Evolutionary conservation across 2,329 filamentous ascomycete species (phyloP), one percentile per base, ranked within the genome.

Genomic region (Claviceps pusilla): DNA sequence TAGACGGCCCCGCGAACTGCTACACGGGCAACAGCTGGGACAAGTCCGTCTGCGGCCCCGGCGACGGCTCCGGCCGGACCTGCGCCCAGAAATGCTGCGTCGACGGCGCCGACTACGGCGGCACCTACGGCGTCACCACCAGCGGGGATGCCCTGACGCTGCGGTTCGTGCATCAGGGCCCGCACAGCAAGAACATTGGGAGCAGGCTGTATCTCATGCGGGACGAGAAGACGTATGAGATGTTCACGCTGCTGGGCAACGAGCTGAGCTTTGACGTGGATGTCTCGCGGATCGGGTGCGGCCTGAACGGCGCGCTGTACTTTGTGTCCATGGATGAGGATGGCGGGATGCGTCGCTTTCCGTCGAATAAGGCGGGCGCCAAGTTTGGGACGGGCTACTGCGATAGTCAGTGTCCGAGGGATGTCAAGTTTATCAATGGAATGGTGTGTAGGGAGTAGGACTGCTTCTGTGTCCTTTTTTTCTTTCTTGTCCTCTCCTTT

Each of bases 291-390:
- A 71, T 86, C 24, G 77, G 78, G 56, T 88, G 84, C 62, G 84
- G 84, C 57, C 69, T 87, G 56, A 87, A 88, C 68, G 84, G 83
- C 54, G 84, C 84, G 48, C 70, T 87, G 49, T 87, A 87, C 71
- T 78, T 82, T 54, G 75, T 79, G 48, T 72, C 75, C 63, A 83
- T 83, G 80, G 77, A 80, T 43, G 67, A 69, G 19, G 78, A 82
- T 59, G 79, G 79, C 59, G 79, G 79, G 50, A 63, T 71, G 59
- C 61, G 66, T 64, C 74, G 73, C 65, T 78, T 75, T 66, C 55
- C 68, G 2, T 68, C 66, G 64, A 82, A 76, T 68, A 71, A 73
- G 66, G 73, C 72, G 11, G 73, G 73, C 56, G 78, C 79, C 63
- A 76, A 77, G 65, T 82, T 80, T 64, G 80, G 80, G 56, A 83